Percentiles rank a stretch among this genome's conserved stretches.
Conservation (phyloP, 768 basidiomycete genomes). For the Russula olivacea region DNA sequence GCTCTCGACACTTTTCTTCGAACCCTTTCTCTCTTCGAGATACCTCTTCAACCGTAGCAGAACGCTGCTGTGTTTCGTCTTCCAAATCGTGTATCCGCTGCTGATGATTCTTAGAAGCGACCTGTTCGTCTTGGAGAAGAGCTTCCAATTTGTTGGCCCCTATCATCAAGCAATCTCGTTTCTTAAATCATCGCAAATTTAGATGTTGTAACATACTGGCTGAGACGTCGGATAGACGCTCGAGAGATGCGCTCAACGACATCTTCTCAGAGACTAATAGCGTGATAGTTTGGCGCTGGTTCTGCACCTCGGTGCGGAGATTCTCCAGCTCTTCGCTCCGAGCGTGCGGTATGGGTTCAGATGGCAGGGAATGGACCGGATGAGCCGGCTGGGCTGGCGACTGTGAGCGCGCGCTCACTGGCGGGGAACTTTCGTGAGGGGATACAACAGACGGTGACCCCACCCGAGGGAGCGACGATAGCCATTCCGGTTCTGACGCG, state of each 20-base stretch:
- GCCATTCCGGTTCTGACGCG: slow-evolving; percentile 44
- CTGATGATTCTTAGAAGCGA: slow-evolving; percentile 23
- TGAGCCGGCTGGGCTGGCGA: slow-evolving; percentile 6
- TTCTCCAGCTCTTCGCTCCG: slow-evolving; percentile 25
- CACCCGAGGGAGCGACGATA: slow-evolving; percentile 51
- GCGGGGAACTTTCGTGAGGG: slow-evolving; percentile 23
- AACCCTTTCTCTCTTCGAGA: slow-evolving; percentile 51
- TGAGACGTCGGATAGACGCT: slow-evolving; percentile 55
- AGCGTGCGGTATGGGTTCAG: slow-evolving; percentile 24
- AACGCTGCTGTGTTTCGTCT: slow-evolving; percentile 35
- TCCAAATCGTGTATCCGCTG: slow-evolving; percentile 41
- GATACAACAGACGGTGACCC: slow-evolving; percentile 29
- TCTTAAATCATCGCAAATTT: neutral
- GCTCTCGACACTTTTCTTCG: slow-evolving; percentile 45
- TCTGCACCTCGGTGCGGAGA: slow-evolving; percentile 39
- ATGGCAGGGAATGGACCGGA: slow-evolving; percentile 24
- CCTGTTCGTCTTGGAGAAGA: slow-evolving; percentile 27
- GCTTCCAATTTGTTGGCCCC: slow-evolving; percentile 28
- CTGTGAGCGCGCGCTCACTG: slow-evolving; percentile 29
- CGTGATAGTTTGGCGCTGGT: slow-evolving; percentile 68
- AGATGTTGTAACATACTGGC: slow-evolving; percentile 41
- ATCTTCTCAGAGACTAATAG: slow-evolving; percentile 53
- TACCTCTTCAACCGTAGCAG: slow-evolving; percentile 38
- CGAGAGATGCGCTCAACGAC: slow-evolving; percentile 39
- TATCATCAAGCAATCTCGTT: slow-evolving; percentile 8